A percentile compares a stretch with the other conserved stretches of the same genome.
Conservation (phyloP, 345 rosid genomes). For the Moricandia moricandioides region DNA sequence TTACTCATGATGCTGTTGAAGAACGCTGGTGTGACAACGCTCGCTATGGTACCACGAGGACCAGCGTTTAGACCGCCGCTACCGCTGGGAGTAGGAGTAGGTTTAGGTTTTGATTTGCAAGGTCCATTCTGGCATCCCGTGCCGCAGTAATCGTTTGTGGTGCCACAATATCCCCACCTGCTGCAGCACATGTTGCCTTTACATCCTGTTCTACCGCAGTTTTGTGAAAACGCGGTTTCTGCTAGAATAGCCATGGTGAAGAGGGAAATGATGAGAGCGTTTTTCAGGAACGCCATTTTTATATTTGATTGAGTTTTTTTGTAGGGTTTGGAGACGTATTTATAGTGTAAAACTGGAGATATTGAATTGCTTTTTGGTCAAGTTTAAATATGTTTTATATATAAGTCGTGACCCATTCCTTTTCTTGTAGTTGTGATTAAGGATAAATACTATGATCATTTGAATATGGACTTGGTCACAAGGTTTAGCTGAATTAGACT, state of each 20-base stretch:
- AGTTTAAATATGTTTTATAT: neutral
- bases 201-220: constrained; percentile 31
- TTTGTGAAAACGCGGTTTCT: constrained; percentile 28
- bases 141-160: constrained; percentile 33
- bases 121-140: constrained; percentile 38
- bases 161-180: constrained; percentile 36
- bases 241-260: constrained; percentile 21
- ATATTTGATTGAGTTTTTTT: neutral
- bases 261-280: constrained; percentile 21
- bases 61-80: constrained; percentile 30
- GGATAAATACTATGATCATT: constrained; percentile 3
- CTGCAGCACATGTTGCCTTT: constrained; percentile 37
- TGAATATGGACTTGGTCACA: constrained; percentile 22
- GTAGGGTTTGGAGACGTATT: constrained; percentile 1
- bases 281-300: constrained; percentile 22
- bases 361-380: constrained; percentile 6
- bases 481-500: constrained; percentile 3
- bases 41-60: constrained; percentile 39
- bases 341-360: constrained; percentile 12
- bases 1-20: constrained; percentile 45
- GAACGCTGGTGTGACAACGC: constrained; percentile 44
- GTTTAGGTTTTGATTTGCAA: constrained; percentile 24
- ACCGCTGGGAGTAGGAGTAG: constrained; percentile 29
- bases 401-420: constrained; percentile 26
- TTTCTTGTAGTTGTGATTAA: constrained; percentile 19